Conservation (phyloP, 352 stramenopile species). For the Phytophthora aleatoria region DNA sequence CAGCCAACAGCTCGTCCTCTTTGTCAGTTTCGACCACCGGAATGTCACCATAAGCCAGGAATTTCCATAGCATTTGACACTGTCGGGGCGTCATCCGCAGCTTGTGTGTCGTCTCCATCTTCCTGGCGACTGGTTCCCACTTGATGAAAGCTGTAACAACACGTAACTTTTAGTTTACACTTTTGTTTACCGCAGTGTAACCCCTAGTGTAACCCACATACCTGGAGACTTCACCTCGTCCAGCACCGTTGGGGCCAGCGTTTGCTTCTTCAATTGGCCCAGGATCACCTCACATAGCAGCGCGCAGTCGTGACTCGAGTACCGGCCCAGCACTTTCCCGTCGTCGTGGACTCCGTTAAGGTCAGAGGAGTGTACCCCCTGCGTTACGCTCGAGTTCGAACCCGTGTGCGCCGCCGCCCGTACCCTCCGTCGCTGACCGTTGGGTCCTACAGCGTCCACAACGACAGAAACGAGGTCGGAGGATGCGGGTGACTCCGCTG, state of each 20-base stretch:
- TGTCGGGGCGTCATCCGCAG: conserved; percentile 40
- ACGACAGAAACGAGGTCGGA: neutral
- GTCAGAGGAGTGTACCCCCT: conserved; percentile 2
- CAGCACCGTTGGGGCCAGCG: conserved; percentile 44
- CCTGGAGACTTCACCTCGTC: conserved; percentile 49
- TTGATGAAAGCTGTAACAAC: conserved; percentile 39
- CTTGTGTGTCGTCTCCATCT: conserved; percentile 44
- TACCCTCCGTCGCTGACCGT: conserved; percentile 18
- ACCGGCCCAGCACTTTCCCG: conserved; percentile 46
- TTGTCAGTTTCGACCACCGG: neutral
- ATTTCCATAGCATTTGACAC: conserved; percentile 77
- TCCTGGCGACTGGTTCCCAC: conserved; percentile 51
- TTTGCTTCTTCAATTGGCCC: conserved; percentile 54
- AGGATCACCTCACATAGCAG: conserved; percentile 64
- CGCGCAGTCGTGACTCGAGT: conserved; percentile 54
- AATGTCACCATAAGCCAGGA: conserved; percentile 61
- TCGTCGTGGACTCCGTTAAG: conserved; percentile 18
- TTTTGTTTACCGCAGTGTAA: conserved; percentile 6
- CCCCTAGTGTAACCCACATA: neutral
- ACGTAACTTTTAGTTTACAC: conserved; percentile 8
- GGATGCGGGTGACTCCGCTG: conserved; percentile 7
- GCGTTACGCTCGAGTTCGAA: conserved; percentile 7
- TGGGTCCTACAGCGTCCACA: conserved; percentile 4
- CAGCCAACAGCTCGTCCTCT: conserved; percentile 33
- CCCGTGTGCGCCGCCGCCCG: conserved; percentile 23